These are phyloP conservation scores for Phytophthora podocarpi DNA, from an alignment of 352 stramenopile genomes.

Conservation along the genomic window DNA sequence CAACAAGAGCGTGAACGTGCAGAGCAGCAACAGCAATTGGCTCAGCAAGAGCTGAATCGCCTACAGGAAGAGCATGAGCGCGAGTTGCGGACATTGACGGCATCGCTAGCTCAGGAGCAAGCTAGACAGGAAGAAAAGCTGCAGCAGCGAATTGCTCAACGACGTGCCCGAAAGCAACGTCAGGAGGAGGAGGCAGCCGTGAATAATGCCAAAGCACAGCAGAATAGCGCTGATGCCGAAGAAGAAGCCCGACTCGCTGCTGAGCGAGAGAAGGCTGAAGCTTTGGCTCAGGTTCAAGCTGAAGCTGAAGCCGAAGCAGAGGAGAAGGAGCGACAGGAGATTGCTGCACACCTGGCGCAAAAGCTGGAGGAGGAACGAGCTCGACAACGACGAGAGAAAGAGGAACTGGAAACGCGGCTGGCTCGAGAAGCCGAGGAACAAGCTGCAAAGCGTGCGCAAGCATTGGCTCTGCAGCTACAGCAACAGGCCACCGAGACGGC, in stretches of 20 bases:
- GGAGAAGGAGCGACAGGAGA: conserved; percentile 35
- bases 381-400: conserved; percentile 56
- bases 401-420: conserved; percentile 44
- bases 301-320: conserved; percentile 38
- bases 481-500: conserved; percentile 55
- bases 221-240: conserved; percentile 6
- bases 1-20: conserved; percentile 34
- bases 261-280: conserved; percentile 25
- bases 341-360: conserved; percentile 33
- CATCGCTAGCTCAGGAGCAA: conserved; percentile 59
- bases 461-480: conserved; percentile 32
- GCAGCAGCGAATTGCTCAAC: conserved; percentile 62
- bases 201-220: conserved; percentile 5
- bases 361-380: conserved; percentile 60
- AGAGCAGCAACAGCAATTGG: conserved; percentile 43
- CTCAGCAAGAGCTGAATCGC: conserved; percentile 58
- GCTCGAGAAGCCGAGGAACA: conserved; percentile 49
- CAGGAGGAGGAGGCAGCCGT: conserved; percentile 42
- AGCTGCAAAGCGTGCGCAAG: conserved; percentile 33
- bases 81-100: conserved; percentile 50
- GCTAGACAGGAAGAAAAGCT: conserved; percentile 69
- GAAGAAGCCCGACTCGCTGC: conserved; percentile 15
- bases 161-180: conserved; percentile 52
- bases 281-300: conserved; percentile 26
- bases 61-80: conserved; percentile 63